Conservation (phyloP, 2,329 filamentous ascomycete genomes). For the Aspergillus quadrilineatus region DNA sequence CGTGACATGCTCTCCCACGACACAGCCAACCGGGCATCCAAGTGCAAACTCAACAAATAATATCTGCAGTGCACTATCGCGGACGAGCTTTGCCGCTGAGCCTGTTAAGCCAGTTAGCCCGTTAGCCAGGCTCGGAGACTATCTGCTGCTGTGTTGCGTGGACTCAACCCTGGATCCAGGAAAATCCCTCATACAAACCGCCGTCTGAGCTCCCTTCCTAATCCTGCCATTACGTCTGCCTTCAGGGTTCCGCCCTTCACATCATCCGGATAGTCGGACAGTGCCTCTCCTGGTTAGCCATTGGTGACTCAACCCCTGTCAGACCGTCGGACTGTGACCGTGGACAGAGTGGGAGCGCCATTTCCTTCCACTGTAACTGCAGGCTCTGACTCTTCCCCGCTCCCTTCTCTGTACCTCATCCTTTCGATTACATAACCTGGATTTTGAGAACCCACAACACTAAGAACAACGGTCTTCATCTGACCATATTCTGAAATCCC, state of each 20-base stretch:
- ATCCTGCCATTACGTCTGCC: background rate
- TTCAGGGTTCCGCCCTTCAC: slow-evolving; percentile 14
- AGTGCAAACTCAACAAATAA: slow-evolving; percentile 1
- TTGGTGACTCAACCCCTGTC: slow-evolving; percentile 9
- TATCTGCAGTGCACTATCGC: slow-evolving; percentile 8
- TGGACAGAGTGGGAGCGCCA: slow-evolving; percentile 6
- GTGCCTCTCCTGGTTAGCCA: slow-evolving; percentile 2
- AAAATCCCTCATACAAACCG: slow-evolving; percentile 28
- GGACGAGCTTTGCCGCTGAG: slow-evolving; percentile 3
- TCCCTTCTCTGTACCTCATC: slow-evolving; percentile 5
- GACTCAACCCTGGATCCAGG: slow-evolving; percentile 10
- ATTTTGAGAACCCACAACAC: background rate
- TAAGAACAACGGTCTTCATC: background rate
- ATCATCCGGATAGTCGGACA: slow-evolving; percentile 5
- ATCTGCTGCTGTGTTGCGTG: slow-evolving; percentile 14
- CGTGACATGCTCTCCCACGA: background rate
- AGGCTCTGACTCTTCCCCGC: slow-evolving; percentile 10
- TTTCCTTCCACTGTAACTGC: slow-evolving; percentile 2
- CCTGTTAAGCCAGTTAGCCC: background rate
- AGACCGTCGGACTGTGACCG: background rate
- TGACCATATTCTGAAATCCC: background rate
- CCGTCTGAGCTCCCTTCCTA: slow-evolving; percentile 3
- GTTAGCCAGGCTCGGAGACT: slow-evolving; percentile 5
- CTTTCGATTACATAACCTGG: slow-evolving; percentile 18
- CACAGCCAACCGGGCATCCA: slow-evolving; percentile 6